phyloP scores from a whole-genome alignment of 495 filamentous ascomycete genomes.

The Penicillium steckii region DNA sequence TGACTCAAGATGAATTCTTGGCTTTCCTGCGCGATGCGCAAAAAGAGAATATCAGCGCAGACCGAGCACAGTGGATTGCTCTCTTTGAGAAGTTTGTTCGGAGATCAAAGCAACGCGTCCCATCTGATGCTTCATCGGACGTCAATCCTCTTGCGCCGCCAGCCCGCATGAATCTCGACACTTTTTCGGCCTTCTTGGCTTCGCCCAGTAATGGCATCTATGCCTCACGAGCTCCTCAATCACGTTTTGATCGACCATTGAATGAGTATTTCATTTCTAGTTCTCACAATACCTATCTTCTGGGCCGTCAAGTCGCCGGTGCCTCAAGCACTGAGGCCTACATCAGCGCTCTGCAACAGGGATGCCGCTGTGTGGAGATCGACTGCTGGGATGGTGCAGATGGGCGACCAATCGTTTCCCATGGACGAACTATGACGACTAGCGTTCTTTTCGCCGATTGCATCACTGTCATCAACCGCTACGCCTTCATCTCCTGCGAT shows the following conservation, averaged over 20 bases:
- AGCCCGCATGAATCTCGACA: constrained; percentile 67
- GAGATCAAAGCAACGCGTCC: constrained; percentile 54
- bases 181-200: constrained; percentile 72
- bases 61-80: constrained; percentile 63
- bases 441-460: constrained; percentile 85
- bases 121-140: constrained; percentile 33
- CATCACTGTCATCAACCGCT: constrained; percentile 87
- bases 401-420: constrained; percentile 81
- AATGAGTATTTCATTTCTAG: constrained; percentile 99
- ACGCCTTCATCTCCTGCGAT: constrained; percentile 77
- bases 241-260: constrained; percentile 73
- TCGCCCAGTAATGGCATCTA: constrained; percentile 67
- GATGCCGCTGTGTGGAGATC: constrained; percentile 93
- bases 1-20: constrained; percentile 72
- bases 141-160: constrained; percentile 29
- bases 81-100: constrained; percentile 76
- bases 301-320: constrained; percentile 85
- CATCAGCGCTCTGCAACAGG: constrained; percentile 81
- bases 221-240: constrained; percentile 53
- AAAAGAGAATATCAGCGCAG: constrained; percentile 67
- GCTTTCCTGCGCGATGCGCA: constrained; percentile 72
- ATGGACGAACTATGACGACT: constrained; percentile 85
- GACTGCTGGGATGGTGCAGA: constrained; percentile 96
- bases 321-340: constrained; percentile 92
- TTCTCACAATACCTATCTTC: constrained; percentile 96